These are phyloP conservation scores for Mycena citricolor DNA, from an alignment of 1,284 basidiomycete species.

Conservation along the genomic window DNA sequence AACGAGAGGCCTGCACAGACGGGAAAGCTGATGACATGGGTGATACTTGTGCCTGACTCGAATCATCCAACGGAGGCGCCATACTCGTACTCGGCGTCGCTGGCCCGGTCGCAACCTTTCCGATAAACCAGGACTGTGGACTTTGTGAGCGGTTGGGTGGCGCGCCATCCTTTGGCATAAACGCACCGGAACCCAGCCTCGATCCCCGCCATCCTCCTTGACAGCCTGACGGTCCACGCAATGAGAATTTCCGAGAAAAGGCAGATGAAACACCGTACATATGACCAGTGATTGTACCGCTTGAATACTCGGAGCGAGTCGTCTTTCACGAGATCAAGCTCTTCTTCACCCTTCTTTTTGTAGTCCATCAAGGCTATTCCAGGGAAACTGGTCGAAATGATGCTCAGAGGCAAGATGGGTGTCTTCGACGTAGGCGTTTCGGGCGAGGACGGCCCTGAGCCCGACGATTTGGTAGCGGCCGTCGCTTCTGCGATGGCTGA, in stretches of 20 bases:
- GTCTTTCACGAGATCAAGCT: conserved; percentile 83
- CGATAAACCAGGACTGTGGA: conserved; percentile 71
- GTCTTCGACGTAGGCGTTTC: conserved; percentile 54
- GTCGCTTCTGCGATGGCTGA: conserved; percentile 77
- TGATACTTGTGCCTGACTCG: conserved; percentile 57
- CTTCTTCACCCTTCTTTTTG: conserved; percentile 85
- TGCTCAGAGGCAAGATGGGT: conserved; percentile 83
- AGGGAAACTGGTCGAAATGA: conserved; percentile 92
- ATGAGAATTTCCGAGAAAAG: conserved; percentile 13
- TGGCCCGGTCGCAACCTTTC: conserved; percentile 62
- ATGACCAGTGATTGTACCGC: conserved; percentile 96
- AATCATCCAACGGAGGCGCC: conserved; percentile 36
- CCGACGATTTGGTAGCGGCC: conserved; percentile 41
- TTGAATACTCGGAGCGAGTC: conserved; percentile 92
- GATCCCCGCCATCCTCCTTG: conserved; percentile 83
- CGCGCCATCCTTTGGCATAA: conserved; percentile 8
- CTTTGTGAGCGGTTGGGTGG: conserved; percentile 13
- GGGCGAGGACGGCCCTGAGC: conserved; percentile 45
- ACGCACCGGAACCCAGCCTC: conserved; percentile 87
- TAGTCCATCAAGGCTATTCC: conserved; percentile 96
- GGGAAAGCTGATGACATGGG: conserved; percentile 78
- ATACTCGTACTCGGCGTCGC: conserved; percentile 56
- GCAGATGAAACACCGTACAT: conserved; percentile 48
- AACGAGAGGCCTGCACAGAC: conserved; percentile 12
- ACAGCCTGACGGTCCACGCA: conserved; percentile 58